Evolutionary conservation across 495 filamentous ascomycete species (phyloP), one percentile per base, ranked within the genome.

Genomic region (Collariella sp.): DNA sequence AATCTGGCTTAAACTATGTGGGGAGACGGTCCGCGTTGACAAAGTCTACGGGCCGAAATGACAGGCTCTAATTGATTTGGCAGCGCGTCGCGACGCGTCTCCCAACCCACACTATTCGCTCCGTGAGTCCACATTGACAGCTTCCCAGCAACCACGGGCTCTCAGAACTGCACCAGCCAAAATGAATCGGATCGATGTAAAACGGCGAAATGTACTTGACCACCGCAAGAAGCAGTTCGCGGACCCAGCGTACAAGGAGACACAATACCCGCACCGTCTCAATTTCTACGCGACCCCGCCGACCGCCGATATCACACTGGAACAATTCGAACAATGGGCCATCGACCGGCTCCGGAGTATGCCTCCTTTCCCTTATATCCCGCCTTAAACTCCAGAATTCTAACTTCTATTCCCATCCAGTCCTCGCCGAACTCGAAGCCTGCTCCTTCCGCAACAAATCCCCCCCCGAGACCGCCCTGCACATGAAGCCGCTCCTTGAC

Each of bases 271-370:
- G 15, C 79, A 93, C 71, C 85, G 89, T 50, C 77, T 99, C 60
- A 99, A 91, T 75, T 88, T 96, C 71, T 99, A 99, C 72, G 78
- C 79, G 23, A 76, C 77, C 19, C 91, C 94, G 29, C 94, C 94
- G 0, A 95, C 89, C 1, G 85, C 85, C 22, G 94, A 99, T 60
- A 89, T 99, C 69, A 95, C 88, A 3, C 84, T 99, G 42, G 94
- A 99, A 68, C 82, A 97, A 62, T 99, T 99, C 64, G 94, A 99
- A 63, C 88, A 95, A 79, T 99, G 94, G 94, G 94, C 91, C n/a
- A 96, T 99, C 61, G 84, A 94, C 63, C 80, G 94, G 44, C 62
- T 99, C 55, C 83, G 86, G 61, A 74, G 89, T 93, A 72, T 48
- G 70, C 26, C 26, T 9, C 26, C 26, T 31, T 9, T 31, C 26